These are phyloP conservation scores for Gloeopeniophorella convolvens DNA, from an alignment of 768 basidiomycete genomes.

Conservation along the genomic window DNA sequence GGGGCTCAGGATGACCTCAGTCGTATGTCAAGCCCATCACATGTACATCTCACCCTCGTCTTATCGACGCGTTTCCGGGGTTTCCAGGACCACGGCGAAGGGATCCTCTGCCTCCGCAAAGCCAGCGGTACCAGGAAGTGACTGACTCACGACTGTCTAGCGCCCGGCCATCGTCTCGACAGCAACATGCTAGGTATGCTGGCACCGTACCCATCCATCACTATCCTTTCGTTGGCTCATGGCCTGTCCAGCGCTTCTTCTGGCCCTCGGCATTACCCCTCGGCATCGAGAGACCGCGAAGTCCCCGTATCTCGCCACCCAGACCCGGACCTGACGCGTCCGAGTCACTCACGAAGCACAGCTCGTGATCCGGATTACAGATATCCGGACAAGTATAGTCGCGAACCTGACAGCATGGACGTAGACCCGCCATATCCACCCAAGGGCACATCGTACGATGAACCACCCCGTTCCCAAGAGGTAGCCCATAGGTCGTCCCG, in stretches of 20 bases:
- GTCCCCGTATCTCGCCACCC: conserved; percentile 2
- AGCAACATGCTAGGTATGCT: not conserved
- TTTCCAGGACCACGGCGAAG: conserved; percentile 18
- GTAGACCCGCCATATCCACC: conserved; percentile 13
- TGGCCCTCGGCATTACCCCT: conserved; percentile 10
- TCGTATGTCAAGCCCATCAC: conserved; percentile 20
- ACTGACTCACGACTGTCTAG: not conserved
- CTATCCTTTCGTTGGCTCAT: not conserved
- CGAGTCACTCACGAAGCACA: not conserved
- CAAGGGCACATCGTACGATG: conserved; percentile 8
- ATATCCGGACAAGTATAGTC: conserved; percentile 7
- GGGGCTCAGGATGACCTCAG: conserved; percentile 11
- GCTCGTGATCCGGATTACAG: conserved; percentile 2
- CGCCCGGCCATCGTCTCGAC: too few relatives aligned
- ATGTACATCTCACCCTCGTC: conserved; percentile 6
- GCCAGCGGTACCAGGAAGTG: conserved; percentile 18
- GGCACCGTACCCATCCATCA: not conserved
- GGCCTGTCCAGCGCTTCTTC: conserved; percentile 5
- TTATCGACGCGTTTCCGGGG: conserved; percentile 7
- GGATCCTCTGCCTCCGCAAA: conserved; percentile 19
- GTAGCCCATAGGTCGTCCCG: not conserved
- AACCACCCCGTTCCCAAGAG: conserved; percentile 1
- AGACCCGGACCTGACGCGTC: not conserved
- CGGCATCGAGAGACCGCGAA: conserved; percentile 2
- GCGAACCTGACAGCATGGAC: conserved; percentile 15